phyloP scores from a whole-genome alignment of 2,329 filamentous ascomycete species.

The Pseudocercospora macadamiae region DNA sequence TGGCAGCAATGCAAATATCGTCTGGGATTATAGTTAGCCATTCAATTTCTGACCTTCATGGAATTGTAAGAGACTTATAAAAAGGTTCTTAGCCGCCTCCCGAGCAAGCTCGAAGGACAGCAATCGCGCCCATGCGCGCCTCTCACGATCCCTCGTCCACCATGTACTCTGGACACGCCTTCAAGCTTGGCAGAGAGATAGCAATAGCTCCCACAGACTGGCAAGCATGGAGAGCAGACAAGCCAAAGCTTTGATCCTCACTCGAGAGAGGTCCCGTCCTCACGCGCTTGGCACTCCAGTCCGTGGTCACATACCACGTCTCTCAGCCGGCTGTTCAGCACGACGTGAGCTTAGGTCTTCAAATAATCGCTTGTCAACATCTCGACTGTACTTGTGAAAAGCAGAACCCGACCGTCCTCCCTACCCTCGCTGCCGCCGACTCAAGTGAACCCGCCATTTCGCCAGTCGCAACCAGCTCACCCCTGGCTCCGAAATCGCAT shows the following conservation, averaged over 20 bases:
- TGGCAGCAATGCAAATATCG: no score
- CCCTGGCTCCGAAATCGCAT: conserved; percentile 22
- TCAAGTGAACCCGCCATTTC: conserved; percentile 27
- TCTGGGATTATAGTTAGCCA: conserved; percentile 16
- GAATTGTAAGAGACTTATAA: conserved; percentile 12
- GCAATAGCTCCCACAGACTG: conserved; percentile 17
- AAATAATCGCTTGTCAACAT: conserved; percentile 10
- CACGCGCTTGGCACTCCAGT: conserved; percentile 24
- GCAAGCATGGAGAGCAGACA: conserved; percentile 62
- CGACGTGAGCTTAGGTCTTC: conserved; percentile 8
- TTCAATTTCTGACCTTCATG: neutral
- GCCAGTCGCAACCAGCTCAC: conserved; percentile 24
- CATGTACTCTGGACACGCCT: conserved; percentile 1
- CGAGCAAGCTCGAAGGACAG: conserved; percentile 11
- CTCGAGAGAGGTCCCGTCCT: conserved; percentile 79
- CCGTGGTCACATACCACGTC: conserved; percentile 1
- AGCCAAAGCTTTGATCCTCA: conserved; percentile 95
- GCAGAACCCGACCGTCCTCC: conserved; percentile 18
- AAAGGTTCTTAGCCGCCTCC: conserved; percentile 17
- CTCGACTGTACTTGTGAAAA: neutral
- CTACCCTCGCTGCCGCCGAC: conserved; percentile 12
- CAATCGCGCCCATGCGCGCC: conserved; percentile 7
- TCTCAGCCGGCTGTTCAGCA: neutral
- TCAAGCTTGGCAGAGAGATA: conserved; percentile 5
- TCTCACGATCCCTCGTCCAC: conserved; percentile 14